Evolutionary conservation across 257 asterid species (phyloP).

Genomic region (Avicennia marina): DNA sequence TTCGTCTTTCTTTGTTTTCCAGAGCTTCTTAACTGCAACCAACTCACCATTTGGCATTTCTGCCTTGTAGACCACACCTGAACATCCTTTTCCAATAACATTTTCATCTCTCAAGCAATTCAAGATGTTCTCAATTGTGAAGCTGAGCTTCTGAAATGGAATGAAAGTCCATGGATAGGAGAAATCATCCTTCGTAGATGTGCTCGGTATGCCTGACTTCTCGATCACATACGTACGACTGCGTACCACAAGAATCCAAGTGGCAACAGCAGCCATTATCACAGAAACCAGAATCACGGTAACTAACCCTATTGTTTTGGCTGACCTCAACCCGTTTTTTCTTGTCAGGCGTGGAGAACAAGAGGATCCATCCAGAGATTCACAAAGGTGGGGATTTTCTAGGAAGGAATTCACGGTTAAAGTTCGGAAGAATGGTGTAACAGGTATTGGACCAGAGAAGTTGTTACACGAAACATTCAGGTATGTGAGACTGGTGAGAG

Average conservation of each 20-base stretch:
- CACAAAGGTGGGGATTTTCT: slow-evolving; percentile 63
- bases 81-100: slow-evolving; percentile 80
- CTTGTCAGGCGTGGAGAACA: slow-evolving; percentile 46
- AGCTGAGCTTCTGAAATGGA: slow-evolving; percentile 79
- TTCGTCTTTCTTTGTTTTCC: slow-evolving; percentile 78
- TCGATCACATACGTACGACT: slow-evolving; percentile 37
- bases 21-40: slow-evolving; percentile 86
- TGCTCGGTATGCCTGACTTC: slow-evolving; percentile 31
- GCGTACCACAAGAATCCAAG: slow-evolving; percentile 53
- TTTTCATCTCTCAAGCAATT: slow-evolving; percentile 76
- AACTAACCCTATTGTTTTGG: slow-evolving; percentile 50
- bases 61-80: slow-evolving; percentile 80
- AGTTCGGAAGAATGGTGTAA: slow-evolving; percentile 71
- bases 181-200: slow-evolving; percentile 55
- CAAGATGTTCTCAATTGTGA: slow-evolving; percentile 62
- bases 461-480: slow-evolving; percentile 71
- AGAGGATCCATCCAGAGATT: slow-evolving; percentile 62
- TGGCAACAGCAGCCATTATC: slow-evolving; percentile 40
- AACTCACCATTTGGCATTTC: slow-evolving; percentile 78
- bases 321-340: slow-evolving; percentile 39
- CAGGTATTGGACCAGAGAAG: slow-evolving; percentile 87
- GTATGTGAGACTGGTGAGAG: slow-evolving; percentile 72
- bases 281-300: slow-evolving; percentile 46
- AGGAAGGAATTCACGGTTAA: slow-evolving; percentile 55
- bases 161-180: slow-evolving; percentile 93